phyloP scores from a whole-genome alignment of 148 eudicot species.

The Chenopodium formosanum region DNA sequence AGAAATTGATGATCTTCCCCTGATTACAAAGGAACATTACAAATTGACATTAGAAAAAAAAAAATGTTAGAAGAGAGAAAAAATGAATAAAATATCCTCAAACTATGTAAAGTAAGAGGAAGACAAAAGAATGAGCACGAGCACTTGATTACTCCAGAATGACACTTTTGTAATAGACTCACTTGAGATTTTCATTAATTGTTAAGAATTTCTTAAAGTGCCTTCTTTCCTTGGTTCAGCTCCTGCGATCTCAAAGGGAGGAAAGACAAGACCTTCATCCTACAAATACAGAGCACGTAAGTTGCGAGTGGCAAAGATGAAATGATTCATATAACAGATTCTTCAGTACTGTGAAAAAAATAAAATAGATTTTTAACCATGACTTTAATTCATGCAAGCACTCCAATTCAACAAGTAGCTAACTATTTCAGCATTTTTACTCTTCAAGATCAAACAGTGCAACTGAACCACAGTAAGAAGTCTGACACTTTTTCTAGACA shows the following conservation, averaged over 20 bases:
- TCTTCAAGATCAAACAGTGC: too few relatives aligned
- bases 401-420: too few relatives aligned
- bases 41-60: too few relatives aligned
- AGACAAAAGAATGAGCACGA: not conserved
- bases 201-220: not conserved
- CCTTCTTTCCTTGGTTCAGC: conserved; percentile 27
- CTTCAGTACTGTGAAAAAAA: not conserved
- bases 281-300: conserved; percentile 15
- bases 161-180: not conserved
- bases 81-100: not conserved
- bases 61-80: too few relatives aligned
- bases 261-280: conserved; percentile 63
- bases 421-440: too few relatives aligned
- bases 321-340: not conserved
- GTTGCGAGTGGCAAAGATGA: not conserved
- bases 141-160: not conserved
- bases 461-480: too few relatives aligned
- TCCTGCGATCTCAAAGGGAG: conserved; percentile 34
- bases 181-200: too few relatives aligned
- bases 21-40: too few relatives aligned
- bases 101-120: not conserved
- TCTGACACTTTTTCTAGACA: too few relatives aligned
- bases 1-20: too few relatives aligned
- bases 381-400: too few relatives aligned
- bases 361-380: not conserved